Conservation (phyloP, 2,329 filamentous ascomycete genomes). For the Pseudonectria foliicola region DNA sequence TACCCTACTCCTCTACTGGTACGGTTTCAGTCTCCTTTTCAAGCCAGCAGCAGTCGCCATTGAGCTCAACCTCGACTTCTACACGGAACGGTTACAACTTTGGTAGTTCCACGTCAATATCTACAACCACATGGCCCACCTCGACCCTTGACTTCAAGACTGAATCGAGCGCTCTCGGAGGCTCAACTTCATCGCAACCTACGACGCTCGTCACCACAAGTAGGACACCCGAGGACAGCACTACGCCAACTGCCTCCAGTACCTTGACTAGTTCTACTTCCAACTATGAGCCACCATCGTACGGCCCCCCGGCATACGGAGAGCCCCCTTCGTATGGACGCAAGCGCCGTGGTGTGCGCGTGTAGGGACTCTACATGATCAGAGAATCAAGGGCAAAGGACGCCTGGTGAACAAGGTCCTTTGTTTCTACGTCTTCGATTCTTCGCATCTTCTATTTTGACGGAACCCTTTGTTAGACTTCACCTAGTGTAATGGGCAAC, state of each 20-base stretch:
- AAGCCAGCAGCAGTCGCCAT: neutral
- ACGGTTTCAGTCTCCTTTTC: neutral
- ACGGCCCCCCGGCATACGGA: slow-evolving; percentile 18
- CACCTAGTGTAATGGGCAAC: too few relatives aligned
- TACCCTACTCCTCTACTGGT: neutral
- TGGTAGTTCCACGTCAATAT: neutral
- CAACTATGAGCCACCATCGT: slow-evolving; percentile 4
- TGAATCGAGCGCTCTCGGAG: slow-evolving; percentile 7
- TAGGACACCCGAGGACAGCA: slow-evolving; percentile 7
- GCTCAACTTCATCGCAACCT: slow-evolving; percentile 7
- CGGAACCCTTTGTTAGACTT: too few relatives aligned
- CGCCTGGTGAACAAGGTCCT: too few relatives aligned
- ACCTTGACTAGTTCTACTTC: slow-evolving; percentile 2
- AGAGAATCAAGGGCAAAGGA: too few relatives aligned
- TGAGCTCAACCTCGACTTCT: neutral
- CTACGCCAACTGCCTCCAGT: slow-evolving; percentile 1
- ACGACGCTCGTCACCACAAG: slow-evolving; percentile 20
- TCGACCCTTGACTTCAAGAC: slow-evolving; percentile 4
- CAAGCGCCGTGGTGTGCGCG: slow-evolving; percentile 8
- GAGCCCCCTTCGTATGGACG: slow-evolving; percentile 17
- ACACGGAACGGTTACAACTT: slow-evolving; percentile 1
- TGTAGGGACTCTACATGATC: too few relatives aligned
- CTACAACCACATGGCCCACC: slow-evolving; percentile 3
- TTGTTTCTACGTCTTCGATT: too few relatives aligned
- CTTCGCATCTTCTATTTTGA: too few relatives aligned